Evolutionary conservation across 2,329 filamentous ascomycete species (phyloP), one percentile per base, ranked within the genome.

Genomic region (Hypoxylon rubiginosum): DNA sequence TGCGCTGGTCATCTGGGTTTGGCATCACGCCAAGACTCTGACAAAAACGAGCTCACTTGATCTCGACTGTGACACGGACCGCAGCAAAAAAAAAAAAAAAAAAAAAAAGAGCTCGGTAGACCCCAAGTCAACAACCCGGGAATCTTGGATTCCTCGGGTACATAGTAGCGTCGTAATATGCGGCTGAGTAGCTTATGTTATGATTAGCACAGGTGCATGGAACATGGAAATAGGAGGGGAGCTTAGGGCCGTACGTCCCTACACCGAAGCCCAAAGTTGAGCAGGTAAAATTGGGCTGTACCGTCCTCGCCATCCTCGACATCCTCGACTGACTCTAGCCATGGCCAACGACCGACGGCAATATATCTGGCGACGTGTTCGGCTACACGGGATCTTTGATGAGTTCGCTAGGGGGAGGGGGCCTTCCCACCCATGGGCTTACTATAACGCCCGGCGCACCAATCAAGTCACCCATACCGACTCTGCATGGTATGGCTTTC

Each of bases 281-380:
- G 61, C 58, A 64, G 59, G 41, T 57, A 54, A 57, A 17, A 58
- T 45, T 62, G 15, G 15, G 50, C 54, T 56, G 15, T 17, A 19
- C 39, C 39, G 49, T 49, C 45, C 30, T 32, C 24, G 51, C 26
- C 24, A 39, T 53, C 48, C 32, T 59, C 55, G 15, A 24, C n/a
- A n/a, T 64, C n/a, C 36, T 59, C 55, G 15, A 24, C 55, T 52
- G n/a, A 26, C 53, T 41, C 15, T 15, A 17, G 63, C 32, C 48
- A 59, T 39, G 28, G 57, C 60, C 56, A 56, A 66, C 17, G 36
- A 49, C 19, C 21, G 21, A 54, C 67, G 64, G 64, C 58, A 53
- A 68, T 70, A 63, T 66, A 67, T 70, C 64, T 70, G 30, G 45
- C 57, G 64, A 58, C 67, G 67, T 52, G 62, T 48, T 70, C 67